Conservation (phyloP, 2,329 filamentous ascomycete genomes). For the Penicillium psychrosexuale region DNA sequence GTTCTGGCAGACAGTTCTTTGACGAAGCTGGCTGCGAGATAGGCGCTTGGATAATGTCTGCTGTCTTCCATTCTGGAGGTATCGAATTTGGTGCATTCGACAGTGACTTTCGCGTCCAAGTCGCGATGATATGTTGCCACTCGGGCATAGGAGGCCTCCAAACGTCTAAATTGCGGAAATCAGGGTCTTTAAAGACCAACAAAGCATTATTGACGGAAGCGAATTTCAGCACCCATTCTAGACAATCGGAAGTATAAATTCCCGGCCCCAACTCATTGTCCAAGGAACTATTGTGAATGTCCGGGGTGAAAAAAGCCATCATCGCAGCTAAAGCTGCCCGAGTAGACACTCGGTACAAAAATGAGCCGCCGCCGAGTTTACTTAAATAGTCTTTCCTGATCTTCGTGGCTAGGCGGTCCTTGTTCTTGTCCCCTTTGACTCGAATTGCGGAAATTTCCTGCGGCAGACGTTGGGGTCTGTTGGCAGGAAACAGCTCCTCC, state of each 20-base stretch:
- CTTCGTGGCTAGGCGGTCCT: not conserved
- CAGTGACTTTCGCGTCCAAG: not conserved
- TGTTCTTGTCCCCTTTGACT: not conserved
- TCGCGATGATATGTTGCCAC: not conserved
- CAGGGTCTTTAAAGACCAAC: not conserved
- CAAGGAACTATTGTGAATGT: not conserved
- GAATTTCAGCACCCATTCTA: not conserved
- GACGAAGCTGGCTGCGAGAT: not conserved
- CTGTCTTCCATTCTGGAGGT: not conserved
- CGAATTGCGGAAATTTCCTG: not conserved
- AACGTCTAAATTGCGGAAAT: not conserved
- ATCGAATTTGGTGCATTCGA: not conserved
- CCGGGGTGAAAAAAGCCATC: not conserved
- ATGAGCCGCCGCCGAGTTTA: not conserved
- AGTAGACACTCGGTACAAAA: not conserved
- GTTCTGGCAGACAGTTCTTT: not conserved
- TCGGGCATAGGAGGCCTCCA: not conserved
- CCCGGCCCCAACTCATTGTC: not conserved
- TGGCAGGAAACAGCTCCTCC: not conserved
- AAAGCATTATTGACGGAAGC: not conserved
- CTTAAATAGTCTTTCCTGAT: not conserved
- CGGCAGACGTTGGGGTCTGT: not conserved
- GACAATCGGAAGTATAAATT: not conserved
- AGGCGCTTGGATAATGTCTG: not conserved
- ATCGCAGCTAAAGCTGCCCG: not conserved